Percentiles rank a stretch among this genome's conserved stretches.
phyloP scores from a whole-genome alignment of 176 grass and related monocot genomes.

The Tillandsia leiboldiana region DNA sequence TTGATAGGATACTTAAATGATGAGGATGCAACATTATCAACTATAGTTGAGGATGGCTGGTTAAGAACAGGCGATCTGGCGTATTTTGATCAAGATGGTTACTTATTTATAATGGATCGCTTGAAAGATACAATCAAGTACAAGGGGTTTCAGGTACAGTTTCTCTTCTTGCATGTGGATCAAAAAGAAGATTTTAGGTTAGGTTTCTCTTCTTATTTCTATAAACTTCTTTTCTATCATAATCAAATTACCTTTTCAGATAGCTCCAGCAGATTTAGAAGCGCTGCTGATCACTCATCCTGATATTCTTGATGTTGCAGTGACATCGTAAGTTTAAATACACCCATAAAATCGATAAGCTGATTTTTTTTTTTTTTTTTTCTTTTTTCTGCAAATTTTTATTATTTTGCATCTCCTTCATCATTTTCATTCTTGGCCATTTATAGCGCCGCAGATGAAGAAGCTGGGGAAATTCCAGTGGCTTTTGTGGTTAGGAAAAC shows the following conservation, averaged over 20 bases:
- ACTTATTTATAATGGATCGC: constrained; percentile 64
- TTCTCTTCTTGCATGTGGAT: neutral
- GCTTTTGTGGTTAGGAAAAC: constrained; percentile 65
- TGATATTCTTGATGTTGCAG: constrained; percentile 68
- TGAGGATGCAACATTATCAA: constrained; percentile 23
- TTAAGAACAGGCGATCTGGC: constrained; percentile 70
- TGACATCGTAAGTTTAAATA: constrained; percentile 55
- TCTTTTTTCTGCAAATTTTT: neutral
- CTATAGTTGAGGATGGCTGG: constrained; percentile 43
- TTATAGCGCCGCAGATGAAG: constrained; percentile 54
- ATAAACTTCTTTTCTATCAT: neutral
- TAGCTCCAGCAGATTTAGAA: constrained; percentile 83
- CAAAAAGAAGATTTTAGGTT: neutral
- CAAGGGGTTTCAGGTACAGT: constrained; percentile 86
- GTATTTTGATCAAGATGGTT: constrained; percentile 79
- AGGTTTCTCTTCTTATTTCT: constrained; percentile 12
- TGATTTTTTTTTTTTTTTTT: constrained; percentile 7
- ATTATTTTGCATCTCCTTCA: neutral
- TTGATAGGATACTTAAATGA: constrained; percentile 73
- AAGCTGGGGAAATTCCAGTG: constrained; percentile 85
- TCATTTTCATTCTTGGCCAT: constrained; percentile 15
- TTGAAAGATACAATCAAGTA: constrained; percentile 94
- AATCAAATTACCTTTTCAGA: constrained; percentile 26
- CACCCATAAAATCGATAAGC: neutral
- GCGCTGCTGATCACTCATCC: constrained; percentile 55